Conservation (phyloP, 495 filamentous ascomycete genomes). For the Umbilicaria muhlenbergii region DNA sequence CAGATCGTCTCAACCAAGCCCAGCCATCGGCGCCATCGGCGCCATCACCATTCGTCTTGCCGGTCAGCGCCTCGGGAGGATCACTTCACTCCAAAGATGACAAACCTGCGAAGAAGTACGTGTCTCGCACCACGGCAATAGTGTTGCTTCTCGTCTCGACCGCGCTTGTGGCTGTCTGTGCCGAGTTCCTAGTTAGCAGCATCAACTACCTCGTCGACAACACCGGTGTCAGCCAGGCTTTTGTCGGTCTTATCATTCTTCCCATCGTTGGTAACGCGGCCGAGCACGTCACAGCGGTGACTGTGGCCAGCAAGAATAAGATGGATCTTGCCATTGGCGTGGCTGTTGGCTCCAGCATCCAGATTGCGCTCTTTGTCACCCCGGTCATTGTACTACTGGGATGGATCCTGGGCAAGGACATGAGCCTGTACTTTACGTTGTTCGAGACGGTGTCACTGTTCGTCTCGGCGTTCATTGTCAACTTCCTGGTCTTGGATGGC, state of each 20-base stretch:
- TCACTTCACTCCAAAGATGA: slow-evolving; percentile 16
- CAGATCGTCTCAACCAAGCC: slow-evolving; percentile 44
- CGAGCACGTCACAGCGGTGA: slow-evolving; percentile 82
- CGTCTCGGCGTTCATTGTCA: slow-evolving; percentile 70
- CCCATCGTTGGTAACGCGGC: slow-evolving; percentile 88
- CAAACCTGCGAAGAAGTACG: slow-evolving; percentile 30
- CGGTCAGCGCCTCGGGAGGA: slow-evolving; percentile 18
- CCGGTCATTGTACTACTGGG: slow-evolving; percentile 80
- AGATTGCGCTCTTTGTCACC: slow-evolving; percentile 81
- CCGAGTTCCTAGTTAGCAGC: slow-evolving; percentile 72
- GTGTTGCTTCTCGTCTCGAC: slow-evolving; percentile 63
- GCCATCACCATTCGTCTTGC: slow-evolving; percentile 25
- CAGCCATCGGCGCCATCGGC: slow-evolving; percentile 21
- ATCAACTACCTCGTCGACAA: slow-evolving; percentile 57
- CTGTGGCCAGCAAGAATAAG: slow-evolving; percentile 84
- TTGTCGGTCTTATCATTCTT: slow-evolving; percentile 77
- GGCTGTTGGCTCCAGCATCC: slow-evolving; percentile 75
- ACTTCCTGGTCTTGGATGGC: slow-evolving; percentile 79
- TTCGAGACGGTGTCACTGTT: slow-evolving; percentile 84
- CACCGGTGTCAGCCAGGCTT: slow-evolving; percentile 54
- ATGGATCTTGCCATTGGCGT: slow-evolving; percentile 91
- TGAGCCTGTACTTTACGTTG: slow-evolving; percentile 81
- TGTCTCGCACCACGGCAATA: slow-evolving; percentile 62
- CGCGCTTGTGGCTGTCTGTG: slow-evolving; percentile 67
- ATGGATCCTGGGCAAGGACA: slow-evolving; percentile 66